These are phyloP conservation scores for Neurospora sp. DNA, from an alignment of 2,329 filamentous ascomycete species.

Conservation along the genomic window DNA sequence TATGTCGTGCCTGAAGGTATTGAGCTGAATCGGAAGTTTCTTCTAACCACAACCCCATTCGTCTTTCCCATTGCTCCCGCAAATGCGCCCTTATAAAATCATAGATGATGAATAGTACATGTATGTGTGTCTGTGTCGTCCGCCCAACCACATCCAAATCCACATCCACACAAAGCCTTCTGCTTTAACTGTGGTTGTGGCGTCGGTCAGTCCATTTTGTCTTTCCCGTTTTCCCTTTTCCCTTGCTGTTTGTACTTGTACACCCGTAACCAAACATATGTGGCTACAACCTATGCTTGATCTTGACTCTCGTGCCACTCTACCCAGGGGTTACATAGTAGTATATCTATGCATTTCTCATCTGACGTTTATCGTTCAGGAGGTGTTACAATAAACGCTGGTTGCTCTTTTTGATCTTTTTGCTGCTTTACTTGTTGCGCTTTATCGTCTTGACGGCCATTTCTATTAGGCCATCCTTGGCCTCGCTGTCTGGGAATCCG, in stretches of 20 bases:
- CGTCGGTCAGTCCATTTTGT: not conserved
- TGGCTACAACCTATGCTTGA: not conserved
- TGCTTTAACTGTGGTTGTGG: not conserved
- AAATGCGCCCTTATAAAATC: not conserved
- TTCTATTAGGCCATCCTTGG: slow-evolving; percentile 80
- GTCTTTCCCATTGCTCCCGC: not conserved
- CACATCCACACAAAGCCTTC: not conserved
- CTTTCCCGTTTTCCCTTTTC: not conserved
- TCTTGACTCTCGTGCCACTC: not conserved
- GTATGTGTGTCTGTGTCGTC: not conserved
- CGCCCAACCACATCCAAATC: not conserved
- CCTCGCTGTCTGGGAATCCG: slow-evolving; percentile 84
- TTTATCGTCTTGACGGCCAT: slow-evolving; percentile 92
- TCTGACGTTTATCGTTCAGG: not conserved
- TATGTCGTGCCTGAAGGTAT: not conserved
- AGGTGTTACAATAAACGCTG: not conserved
- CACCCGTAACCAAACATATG: not conserved
- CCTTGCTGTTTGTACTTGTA: not conserved
- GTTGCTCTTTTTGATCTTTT: not conserved
- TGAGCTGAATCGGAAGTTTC: not conserved
- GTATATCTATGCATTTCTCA: not conserved
- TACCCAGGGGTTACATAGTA: not conserved
- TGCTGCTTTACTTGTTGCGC: slow-evolving; percentile 58
- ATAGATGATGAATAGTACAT: not conserved
- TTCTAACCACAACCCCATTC: not conserved